Evolutionary conservation across 495 filamentous ascomycete species (phyloP).

Genomic region (Pseudoneurospora amorphoporcata): DNA sequence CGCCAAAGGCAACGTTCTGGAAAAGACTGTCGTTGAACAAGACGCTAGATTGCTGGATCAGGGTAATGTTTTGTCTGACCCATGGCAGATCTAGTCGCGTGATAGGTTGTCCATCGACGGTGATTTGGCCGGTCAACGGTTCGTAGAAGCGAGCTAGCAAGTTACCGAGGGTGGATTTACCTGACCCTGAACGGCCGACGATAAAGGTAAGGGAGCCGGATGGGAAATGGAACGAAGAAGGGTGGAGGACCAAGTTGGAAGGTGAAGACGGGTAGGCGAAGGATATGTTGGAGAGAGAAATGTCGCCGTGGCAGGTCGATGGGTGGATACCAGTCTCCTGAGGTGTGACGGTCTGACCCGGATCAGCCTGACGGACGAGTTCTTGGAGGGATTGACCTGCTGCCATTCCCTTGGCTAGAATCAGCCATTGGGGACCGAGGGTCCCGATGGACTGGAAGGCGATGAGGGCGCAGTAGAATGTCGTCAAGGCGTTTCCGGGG

Average conservation of each 20-base stretch:
- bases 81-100: conserved; percentile 54
- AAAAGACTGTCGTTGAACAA: conserved; percentile 79
- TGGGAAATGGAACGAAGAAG: conserved; percentile 53
- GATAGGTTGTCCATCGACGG: conserved; percentile 58
- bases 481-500: conserved; percentile 66
- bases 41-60: conserved; percentile 73
- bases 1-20: conserved; percentile 73
- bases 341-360: neutral
- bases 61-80: conserved; percentile 68
- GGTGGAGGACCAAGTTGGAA: conserved; percentile 47
- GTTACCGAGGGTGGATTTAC: conserved; percentile 83
- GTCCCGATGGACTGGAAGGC: conserved; percentile 64
- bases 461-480: conserved; percentile 72
- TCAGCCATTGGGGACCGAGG: conserved; percentile 62
- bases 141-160: conserved; percentile 70
- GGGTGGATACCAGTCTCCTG: neutral
- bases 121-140: conserved; percentile 53
- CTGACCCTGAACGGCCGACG: conserved; percentile 79
- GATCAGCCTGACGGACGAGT: conserved; percentile 10
- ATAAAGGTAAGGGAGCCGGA: conserved; percentile 69
- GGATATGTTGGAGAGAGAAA: conserved; percentile 42
- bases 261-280: conserved; percentile 79
- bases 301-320: conserved; percentile 13
- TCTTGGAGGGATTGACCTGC: conserved; percentile 53
- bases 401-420: conserved; percentile 69